A percentile compares a stretch with the other conserved stretches of the same genome.
These are phyloP conservation scores for Coemansia sp. DNA, from an alignment of 192 early-diverging fungal species.

Conservation along the genomic window DNA sequence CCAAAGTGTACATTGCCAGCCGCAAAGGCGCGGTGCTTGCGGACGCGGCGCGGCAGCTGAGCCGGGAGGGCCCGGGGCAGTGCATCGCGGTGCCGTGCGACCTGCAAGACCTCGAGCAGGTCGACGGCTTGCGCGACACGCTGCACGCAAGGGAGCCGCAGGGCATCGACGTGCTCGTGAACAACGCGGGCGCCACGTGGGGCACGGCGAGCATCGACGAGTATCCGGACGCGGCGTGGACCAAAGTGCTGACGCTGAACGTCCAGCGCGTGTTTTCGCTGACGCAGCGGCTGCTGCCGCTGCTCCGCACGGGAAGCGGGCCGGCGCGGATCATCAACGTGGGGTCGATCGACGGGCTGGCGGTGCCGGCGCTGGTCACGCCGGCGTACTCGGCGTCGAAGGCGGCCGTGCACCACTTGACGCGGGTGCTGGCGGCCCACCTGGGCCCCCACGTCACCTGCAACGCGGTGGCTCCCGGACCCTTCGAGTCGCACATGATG, in stretches of 20 bases:
- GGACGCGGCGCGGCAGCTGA: slow-evolving; percentile 67
- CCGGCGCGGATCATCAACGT: slow-evolving; percentile 91
- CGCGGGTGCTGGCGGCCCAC: slow-evolving; percentile 62
- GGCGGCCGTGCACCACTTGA: slow-evolving; percentile 75
- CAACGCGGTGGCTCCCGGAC: slow-evolving; percentile 70
- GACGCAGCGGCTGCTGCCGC: slow-evolving; percentile 69
- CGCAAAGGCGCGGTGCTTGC: slow-evolving; percentile 65
- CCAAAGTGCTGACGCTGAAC: slow-evolving; percentile 84
- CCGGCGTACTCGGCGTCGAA: slow-evolving; percentile 79
- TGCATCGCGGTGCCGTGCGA: slow-evolving; percentile 75
- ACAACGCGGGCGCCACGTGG: slow-evolving; percentile 74
- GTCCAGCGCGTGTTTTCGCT: slow-evolving; percentile 78
- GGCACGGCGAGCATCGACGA: slow-evolving; percentile 31
- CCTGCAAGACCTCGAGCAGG: slow-evolving; percentile 60
- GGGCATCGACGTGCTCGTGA: slow-evolving; percentile 77
- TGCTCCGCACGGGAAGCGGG: slow-evolving; percentile 62
- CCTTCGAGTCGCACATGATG: slow-evolving; percentile 81
- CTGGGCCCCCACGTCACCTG: slow-evolving; percentile 61
- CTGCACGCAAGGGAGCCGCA: slow-evolving; percentile 58
- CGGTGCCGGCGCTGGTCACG: slow-evolving; percentile 52
- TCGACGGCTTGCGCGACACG: slow-evolving; percentile 56
- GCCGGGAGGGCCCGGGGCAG: slow-evolving; percentile 62
- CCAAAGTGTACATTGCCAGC: slow-evolving; percentile 87
- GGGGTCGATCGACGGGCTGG: slow-evolving; percentile 69
- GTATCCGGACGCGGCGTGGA: slow-evolving; percentile 64